A percentile compares a stretch with the other conserved stretches of the same genome.
Evolutionary conservation across 2,329 filamentous ascomycete species (phyloP).

Genomic region (Teratosphaeria destructans): DNA sequence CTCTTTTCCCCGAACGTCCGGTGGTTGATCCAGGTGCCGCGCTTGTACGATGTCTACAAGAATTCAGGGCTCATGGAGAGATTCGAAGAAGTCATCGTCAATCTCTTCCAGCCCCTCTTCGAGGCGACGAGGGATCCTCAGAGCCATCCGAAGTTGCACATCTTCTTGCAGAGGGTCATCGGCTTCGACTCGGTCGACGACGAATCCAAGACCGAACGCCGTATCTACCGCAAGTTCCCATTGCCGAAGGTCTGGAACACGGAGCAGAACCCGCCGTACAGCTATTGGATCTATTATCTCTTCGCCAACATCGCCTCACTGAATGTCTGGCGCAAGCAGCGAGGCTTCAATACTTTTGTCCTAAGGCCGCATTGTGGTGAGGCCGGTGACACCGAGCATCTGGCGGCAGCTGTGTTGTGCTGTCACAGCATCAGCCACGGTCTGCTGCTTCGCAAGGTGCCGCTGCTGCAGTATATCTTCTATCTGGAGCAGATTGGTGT

Average conservation of each 20-base stretch:
- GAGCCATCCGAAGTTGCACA: constrained; percentile 82
- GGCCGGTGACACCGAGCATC: constrained; percentile 90
- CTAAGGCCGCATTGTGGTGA: constrained; percentile 92
- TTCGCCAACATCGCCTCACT: constrained; percentile 89
- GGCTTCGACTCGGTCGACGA: constrained; percentile 97
- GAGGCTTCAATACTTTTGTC: constrained; percentile 92
- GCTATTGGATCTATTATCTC: constrained; percentile 97
- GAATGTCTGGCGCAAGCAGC: constrained; percentile 80
- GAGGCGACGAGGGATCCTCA: constrained; percentile 82
- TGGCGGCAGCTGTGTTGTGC: constrained; percentile 82
- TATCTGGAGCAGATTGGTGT: constrained; percentile 97
- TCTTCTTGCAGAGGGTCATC: constrained; percentile 90
- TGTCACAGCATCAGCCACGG: constrained; percentile 97
- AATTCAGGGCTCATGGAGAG: constrained; percentile 74
- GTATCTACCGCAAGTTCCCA: constrained; percentile 92
- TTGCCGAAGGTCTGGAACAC: constrained; percentile 81
- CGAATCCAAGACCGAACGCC: constrained; percentile 89
- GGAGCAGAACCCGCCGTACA: constrained; percentile 94
- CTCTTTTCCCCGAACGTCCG: constrained; percentile 95
- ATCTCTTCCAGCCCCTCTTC: constrained; percentile 88
- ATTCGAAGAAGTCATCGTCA: constrained; percentile 81
- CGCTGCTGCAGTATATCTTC: constrained; percentile 90
- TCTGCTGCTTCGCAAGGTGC: constrained; percentile 83
- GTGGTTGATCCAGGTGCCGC: constrained; percentile 92
- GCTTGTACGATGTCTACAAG: constrained; percentile 93